phyloP scores from a whole-genome alignment of 2,329 filamentous ascomycete genomes.

The Pseudocercospora macadamiae region DNA sequence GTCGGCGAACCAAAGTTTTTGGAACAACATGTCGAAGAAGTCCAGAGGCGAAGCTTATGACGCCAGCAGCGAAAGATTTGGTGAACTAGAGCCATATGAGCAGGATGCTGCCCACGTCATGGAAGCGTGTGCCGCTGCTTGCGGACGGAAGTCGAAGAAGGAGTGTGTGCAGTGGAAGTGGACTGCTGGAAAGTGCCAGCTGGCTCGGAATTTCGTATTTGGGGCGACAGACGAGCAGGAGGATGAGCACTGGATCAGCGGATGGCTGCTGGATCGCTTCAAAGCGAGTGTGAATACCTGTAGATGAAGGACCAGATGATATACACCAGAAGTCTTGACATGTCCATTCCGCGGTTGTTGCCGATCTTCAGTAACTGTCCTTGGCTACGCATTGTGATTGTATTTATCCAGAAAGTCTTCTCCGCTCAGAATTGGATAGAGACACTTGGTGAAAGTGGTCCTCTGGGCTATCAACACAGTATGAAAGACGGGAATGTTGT shows the following conservation, averaged over 20 bases:
- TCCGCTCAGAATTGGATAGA: too few species aligned
- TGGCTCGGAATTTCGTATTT: background rate
- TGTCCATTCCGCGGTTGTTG: too few species aligned
- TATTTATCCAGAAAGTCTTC: too few species aligned
- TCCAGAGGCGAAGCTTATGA: constrained; percentile 9
- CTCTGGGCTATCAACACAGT: too few species aligned
- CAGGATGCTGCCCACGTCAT: background rate
- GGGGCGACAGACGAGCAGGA: background rate
- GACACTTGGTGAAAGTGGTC: too few species aligned
- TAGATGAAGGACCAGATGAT: too few species aligned
- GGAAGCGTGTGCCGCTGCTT: constrained; percentile 6
- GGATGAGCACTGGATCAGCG: constrained; percentile 3
- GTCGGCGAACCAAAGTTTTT: constrained; percentile 5
- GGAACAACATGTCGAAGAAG: constrained; percentile 23
- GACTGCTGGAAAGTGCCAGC: constrained; percentile 10
- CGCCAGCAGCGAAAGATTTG: background rate
- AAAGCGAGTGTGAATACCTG: background rate
- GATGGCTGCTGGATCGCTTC: constrained; percentile 6
- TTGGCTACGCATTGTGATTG: too few species aligned
- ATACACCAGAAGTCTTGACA: background rate
- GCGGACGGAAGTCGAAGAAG: background rate
- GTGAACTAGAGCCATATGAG: background rate
- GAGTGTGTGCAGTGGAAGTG: constrained; percentile 21
- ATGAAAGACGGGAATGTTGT: too few species aligned
- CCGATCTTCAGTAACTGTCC: too few species aligned